Evolutionary conservation across 2,329 filamentous ascomycete genomes (phyloP).

Genomic region (Penicillium rolfsii): DNA sequence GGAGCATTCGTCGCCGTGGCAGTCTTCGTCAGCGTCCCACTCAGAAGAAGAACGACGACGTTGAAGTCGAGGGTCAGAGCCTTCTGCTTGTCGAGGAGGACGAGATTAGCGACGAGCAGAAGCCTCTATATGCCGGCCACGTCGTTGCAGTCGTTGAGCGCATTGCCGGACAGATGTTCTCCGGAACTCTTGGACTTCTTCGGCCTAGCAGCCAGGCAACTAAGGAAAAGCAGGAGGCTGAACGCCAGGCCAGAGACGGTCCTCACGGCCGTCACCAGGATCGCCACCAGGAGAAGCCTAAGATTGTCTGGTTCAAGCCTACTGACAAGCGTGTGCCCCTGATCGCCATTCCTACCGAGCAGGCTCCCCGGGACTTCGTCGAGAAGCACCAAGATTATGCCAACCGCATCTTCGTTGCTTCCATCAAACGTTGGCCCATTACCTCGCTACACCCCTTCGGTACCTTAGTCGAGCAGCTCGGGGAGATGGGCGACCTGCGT

Average conservation of each 20-base stretch:
- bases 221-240: conserved; percentile 98
- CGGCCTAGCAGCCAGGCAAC: conserved; percentile 97
- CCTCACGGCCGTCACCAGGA: conserved; percentile 72
- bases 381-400: conserved; percentile 98
- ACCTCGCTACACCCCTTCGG: conserved; percentile 99
- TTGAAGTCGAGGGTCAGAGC: conserved; percentile 97
- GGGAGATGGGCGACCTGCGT: conserved; percentile 94
- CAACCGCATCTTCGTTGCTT: conserved; percentile 96
- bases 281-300: conserved; percentile 91
- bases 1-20: conserved; percentile 86
- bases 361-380: conserved; percentile 95
- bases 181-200: conserved; percentile 88
- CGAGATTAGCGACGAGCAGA: conserved; percentile 97
- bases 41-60: conserved; percentile 99
- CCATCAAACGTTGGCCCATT: conserved; percentile 99
- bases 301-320: conserved; percentile 99
- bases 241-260: conserved; percentile 88
- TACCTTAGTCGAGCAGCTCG: conserved; percentile 94
- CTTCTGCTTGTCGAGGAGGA: conserved; percentile 96
- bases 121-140: conserved; percentile 94
- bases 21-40: conserved; percentile 95
- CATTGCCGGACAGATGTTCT: conserved; percentile 98
- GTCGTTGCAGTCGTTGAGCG: conserved; percentile 97
- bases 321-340: conserved; percentile 98
- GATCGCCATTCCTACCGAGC: conserved; percentile 97